Conservation (phyloP, 371 early-diverging fungal genomes). For the Choanephora cucurbitarum region DNA sequence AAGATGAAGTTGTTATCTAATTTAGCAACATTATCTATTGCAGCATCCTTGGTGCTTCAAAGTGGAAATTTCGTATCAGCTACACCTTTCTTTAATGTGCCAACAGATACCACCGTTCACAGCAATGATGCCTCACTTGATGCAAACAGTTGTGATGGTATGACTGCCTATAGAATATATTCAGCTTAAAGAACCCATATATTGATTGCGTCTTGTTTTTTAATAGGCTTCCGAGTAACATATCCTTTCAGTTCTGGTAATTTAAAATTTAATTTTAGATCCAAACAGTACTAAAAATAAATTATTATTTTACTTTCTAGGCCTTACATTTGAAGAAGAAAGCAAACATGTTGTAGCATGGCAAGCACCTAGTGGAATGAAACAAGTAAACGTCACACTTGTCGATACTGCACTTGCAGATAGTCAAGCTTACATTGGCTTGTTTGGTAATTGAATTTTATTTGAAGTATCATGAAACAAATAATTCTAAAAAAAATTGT, state of each 20-base stretch:
- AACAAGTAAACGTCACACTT: constrained; percentile 38
- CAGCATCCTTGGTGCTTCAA: constrained; percentile 38
- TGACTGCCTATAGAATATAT: not conserved
- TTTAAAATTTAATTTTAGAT: not conserved
- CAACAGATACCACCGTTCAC: constrained; percentile 17
- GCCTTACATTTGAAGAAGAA: constrained; percentile 35
- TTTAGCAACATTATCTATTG: constrained; percentile 36
- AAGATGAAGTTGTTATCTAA: constrained; percentile 38
- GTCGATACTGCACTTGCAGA: constrained; percentile 17
- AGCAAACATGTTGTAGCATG: constrained; percentile 43
- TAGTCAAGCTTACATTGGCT: constrained; percentile 24
- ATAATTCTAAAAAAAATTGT: not conserved
- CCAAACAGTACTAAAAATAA: not conserved
- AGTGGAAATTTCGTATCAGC: constrained; percentile 42
- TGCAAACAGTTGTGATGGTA: constrained; percentile 18
- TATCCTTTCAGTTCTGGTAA: constrained; percentile 34
- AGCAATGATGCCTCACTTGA: constrained; percentile 28
- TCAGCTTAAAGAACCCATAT: not conserved
- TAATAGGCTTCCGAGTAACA: constrained; percentile 37
- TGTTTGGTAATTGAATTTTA: constrained; percentile 31
- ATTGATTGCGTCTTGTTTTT: constrained; percentile 1
- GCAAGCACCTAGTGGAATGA: constrained; percentile 28
- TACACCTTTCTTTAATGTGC: constrained; percentile 39
- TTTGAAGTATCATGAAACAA: too few relatives aligned
- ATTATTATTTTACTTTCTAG: constrained; percentile 22